A percentile compares a stretch with the other conserved stretches of the same genome.
Conservation (phyloP, 1,139 yeast genomes). For the Diutina pseudorugosa region DNA sequence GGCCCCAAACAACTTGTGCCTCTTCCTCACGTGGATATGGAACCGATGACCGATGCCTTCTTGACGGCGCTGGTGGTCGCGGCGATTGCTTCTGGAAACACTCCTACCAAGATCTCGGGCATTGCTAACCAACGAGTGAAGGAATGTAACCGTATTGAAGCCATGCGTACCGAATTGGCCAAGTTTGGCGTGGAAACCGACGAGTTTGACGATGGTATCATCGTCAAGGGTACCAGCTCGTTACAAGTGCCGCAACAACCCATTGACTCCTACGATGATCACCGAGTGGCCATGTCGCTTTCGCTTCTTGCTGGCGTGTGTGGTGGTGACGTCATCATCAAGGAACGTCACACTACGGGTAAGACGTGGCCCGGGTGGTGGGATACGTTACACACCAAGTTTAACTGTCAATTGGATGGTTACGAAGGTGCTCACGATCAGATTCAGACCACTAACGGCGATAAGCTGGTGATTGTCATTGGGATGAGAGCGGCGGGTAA, state of each 20-base stretch:
- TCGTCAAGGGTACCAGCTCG: constrained; percentile 53
- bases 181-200: constrained; percentile 81
- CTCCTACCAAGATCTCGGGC: constrained; percentile 73
- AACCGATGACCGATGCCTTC: constrained; percentile 99
- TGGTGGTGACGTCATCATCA: constrained; percentile 43
- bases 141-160: constrained; percentile 92
- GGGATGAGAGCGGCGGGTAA: constrained; percentile 99
- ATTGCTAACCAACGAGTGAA: constrained; percentile 97
- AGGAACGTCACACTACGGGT: constrained; percentile 86
- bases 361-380: constrained; percentile 99
- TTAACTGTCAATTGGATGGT: constrained; percentile 61
- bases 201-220: constrained; percentile 89
- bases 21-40: constrained; percentile 80
- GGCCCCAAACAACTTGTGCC: constrained; percentile 74
- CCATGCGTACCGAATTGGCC: constrained; percentile 80
- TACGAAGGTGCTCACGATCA: constrained; percentile 25
- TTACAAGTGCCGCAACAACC: constrained; percentile 47
- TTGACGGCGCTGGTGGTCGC: constrained; percentile 95
- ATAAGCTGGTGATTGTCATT: constrained; percentile 53
- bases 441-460: constrained; percentile 17
- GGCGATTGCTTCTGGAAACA: constrained; percentile 54
- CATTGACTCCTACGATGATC: constrained; percentile 80
- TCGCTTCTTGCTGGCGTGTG: constrained; percentile 63
- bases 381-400: constrained; percentile 71
- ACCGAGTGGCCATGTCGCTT: constrained; percentile 96